These are phyloP conservation scores for Sequoia sempervirens DNA, from an alignment of 75 land plant genomes.

Conservation along the genomic window DNA sequence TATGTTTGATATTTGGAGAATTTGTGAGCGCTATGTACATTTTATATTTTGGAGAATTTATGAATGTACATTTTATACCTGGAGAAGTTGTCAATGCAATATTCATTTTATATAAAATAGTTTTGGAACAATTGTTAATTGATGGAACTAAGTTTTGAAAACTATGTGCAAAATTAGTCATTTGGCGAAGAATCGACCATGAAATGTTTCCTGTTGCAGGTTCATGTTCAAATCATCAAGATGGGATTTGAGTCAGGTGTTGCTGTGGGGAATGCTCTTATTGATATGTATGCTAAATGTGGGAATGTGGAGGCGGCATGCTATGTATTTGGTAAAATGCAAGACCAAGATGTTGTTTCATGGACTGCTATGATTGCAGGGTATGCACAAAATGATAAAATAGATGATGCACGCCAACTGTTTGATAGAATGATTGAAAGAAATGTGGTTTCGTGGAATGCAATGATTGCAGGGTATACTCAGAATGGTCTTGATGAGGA, in stretches of 20 bases:
- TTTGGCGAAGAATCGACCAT: background rate
- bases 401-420: too few species aligned
- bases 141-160: too few species aligned
- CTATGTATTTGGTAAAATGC: conserved; percentile 16
- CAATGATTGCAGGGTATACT: too few species aligned
- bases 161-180: conserved; percentile 4
- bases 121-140: too few species aligned
- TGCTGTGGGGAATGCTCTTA: conserved; percentile 7
- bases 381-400: conserved; percentile 7
- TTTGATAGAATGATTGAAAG: background rate
- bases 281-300: too few species aligned
- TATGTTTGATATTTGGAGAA: too few species aligned
- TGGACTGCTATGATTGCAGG: background rate
- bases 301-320: background rate
- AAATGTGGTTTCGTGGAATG: background rate
- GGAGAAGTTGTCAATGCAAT: too few species aligned
- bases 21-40: too few species aligned
- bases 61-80: too few species aligned
- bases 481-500: too few species aligned
- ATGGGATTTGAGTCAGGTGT: conserved; percentile 16
- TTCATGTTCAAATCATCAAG: conserved; percentile 29
- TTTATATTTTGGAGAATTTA: too few species aligned
- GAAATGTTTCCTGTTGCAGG: background rate
- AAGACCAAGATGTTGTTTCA: conserved; percentile 16
- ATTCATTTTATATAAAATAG: too few species aligned